Conservation (phyloP, 2,329 filamentous ascomycete species). For the Trichoderma atroviride region DNA sequence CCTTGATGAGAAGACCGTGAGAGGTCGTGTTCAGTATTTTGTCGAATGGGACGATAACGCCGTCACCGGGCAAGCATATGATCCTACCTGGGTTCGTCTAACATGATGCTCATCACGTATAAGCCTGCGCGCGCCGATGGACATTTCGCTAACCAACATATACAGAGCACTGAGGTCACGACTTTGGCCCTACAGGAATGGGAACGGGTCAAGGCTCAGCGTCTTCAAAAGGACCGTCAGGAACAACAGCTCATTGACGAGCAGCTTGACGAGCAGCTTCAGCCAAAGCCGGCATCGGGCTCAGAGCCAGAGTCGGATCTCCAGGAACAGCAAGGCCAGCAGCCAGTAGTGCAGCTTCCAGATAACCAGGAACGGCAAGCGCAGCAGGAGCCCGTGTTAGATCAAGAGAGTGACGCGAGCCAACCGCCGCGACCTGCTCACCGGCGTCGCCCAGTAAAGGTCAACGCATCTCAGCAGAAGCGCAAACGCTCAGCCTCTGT, state of each 20-base stretch:
- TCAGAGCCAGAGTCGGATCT: background rate
- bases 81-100: conserved; percentile 40
- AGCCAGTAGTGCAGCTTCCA: background rate
- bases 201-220: conserved; percentile 34
- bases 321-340: background rate
- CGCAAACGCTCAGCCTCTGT: conserved; percentile 14
- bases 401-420: conserved; percentile 31
- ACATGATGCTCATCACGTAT: conserved; percentile 16
- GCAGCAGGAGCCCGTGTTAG: conserved; percentile 13
- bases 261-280: background rate
- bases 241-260: conserved; percentile 1
- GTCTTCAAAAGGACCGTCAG: conserved; percentile 10
- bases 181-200: conserved; percentile 40
- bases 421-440: conserved; percentile 37
- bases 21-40: conserved; percentile 39
- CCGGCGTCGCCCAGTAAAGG: conserved; percentile 32
- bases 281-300: background rate
- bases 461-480: conserved; percentile 28
- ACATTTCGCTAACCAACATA: conserved; percentile 30
- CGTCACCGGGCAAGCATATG: conserved; percentile 39
- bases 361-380: background rate
- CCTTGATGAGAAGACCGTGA: conserved; percentile 38
- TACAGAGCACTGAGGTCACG: conserved; percentile 39
- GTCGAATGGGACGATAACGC: conserved; percentile 44
- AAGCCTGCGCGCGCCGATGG: background rate